Percentiles rank a stretch among this genome's conserved stretches.
Evolutionary conservation across 1,284 basidiomycete species (phyloP).

Genomic region (Naganishia liquefaciens): DNA sequence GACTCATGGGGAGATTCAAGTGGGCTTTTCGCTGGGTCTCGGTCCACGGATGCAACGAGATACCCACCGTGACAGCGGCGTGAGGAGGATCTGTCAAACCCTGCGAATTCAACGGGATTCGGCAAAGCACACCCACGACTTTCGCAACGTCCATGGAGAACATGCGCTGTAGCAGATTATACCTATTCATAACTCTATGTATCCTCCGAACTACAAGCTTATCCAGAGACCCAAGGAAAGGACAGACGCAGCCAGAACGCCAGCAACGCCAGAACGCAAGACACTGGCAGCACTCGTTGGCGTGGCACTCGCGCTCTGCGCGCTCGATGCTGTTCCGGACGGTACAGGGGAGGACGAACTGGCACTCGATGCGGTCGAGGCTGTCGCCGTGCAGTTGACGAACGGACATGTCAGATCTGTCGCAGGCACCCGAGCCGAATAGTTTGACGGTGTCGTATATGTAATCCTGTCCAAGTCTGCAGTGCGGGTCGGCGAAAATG

Average conservation of each 20-base stretch:
- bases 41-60: no score
- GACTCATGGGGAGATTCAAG: no score
- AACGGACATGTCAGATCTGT: constrained; percentile 26
- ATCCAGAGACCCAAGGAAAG: not conserved
- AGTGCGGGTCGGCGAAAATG: not conserved
- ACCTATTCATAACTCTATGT: no score
- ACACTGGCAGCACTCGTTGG: not conserved
- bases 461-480: constrained; percentile 53
- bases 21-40: no score
- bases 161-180: no score
- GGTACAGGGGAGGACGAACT: not conserved
- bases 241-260: not conserved
- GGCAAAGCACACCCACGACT: no score
- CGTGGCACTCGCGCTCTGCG: not conserved
- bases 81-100: no score
- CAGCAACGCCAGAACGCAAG: not conserved
- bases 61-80: no score
- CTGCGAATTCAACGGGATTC: no score
- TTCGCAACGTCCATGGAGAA: no score
- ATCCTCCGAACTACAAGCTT: not conserved
- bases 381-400: constrained; percentile 25
- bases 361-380: constrained; percentile 17
- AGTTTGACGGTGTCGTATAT: constrained; percentile 46
- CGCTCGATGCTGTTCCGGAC: not conserved
- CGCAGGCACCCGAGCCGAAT: constrained; percentile 15